These are phyloP conservation scores for Macrolepiota fuliginosa DNA, from an alignment of 768 basidiomycete species.

Conservation along the genomic window DNA sequence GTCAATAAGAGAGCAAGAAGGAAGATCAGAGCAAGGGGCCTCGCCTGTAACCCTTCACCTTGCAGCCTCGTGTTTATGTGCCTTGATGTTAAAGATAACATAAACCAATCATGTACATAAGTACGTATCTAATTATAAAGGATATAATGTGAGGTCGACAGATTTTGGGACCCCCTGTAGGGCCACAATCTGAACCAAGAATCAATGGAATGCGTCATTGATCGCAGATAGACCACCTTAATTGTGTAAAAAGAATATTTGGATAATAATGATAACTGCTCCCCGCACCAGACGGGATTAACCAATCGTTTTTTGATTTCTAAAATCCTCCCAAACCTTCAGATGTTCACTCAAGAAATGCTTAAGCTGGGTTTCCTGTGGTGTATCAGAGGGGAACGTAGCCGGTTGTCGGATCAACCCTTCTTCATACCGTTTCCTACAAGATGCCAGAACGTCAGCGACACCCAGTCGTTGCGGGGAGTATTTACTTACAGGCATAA, in stretches of 20 bases:
- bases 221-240: neutral
- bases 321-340: slow-evolving; percentile 43
- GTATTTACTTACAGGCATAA: slow-evolving; percentile 49
- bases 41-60: too few relatives aligned
- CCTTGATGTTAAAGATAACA: too few relatives aligned
- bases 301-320: neutral
- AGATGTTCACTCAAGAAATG: slow-evolving; percentile 52
- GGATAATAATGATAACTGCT: neutral
- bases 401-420: slow-evolving; percentile 16
- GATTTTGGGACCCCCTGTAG: neutral
- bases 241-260: neutral
- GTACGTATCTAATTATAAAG: neutral
- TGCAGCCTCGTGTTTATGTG: too few relatives aligned
- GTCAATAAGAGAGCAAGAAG: neutral
- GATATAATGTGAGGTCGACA: neutral
- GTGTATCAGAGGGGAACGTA: slow-evolving; percentile 29
- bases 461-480: neutral
- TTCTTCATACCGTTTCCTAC: slow-evolving; percentile 33
- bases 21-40: neutral
- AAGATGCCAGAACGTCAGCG: neutral
- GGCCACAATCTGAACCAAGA: neutral
- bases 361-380: slow-evolving; percentile 40
- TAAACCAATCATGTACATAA: neutral
- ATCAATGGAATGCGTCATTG: neutral
- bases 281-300: neutral